Evolutionary conservation across 140 eudicot genomes (phyloP).

Genomic region (Anethum foeniculum): DNA sequence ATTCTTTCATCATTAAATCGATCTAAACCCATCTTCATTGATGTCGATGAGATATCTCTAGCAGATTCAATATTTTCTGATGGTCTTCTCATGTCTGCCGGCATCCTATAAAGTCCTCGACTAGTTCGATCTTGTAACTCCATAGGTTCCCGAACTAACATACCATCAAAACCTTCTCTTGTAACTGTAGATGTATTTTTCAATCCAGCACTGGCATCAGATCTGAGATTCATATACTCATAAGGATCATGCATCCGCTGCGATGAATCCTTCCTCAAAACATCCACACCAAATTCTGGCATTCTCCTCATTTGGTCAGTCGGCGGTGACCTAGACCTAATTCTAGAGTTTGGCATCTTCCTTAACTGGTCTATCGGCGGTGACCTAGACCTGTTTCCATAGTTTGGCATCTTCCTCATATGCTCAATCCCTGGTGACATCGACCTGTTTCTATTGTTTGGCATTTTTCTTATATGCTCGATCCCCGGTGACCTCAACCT

Average conservation of each 20-base stretch:
- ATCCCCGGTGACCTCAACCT: constrained; percentile 1
- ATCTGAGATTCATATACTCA: constrained; percentile 23
- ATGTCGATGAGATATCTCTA: constrained; percentile 20
- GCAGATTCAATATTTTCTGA: constrained; percentile 17
- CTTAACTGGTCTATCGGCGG: background rate
- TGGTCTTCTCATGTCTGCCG: constrained; percentile 26
- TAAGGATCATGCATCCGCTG: constrained; percentile 25
- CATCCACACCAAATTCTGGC: constrained; percentile 28
- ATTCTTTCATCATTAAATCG: constrained; percentile 34
- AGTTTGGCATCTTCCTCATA: constrained; percentile 23
- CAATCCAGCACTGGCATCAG: constrained; percentile 25
- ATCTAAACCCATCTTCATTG: constrained; percentile 26
- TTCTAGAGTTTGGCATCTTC: background rate
- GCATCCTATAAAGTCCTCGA: constrained; percentile 21
- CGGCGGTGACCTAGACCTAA: constrained; percentile 35
- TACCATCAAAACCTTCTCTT: constrained; percentile 29
- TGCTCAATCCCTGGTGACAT: constrained; percentile 29
- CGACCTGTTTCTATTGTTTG: background rate
- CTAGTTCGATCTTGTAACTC: constrained; percentile 18
- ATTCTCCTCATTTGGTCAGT: constrained; percentile 21
- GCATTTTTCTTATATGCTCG: background rate
- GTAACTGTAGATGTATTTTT: constrained; percentile 18
- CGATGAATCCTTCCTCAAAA: constrained; percentile 18
- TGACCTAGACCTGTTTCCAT: constrained; percentile 18
- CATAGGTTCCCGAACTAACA: constrained; percentile 19